Conservation (phyloP, 2,329 filamentous ascomycete genomes). For the Venturia aucupariae region DNA sequence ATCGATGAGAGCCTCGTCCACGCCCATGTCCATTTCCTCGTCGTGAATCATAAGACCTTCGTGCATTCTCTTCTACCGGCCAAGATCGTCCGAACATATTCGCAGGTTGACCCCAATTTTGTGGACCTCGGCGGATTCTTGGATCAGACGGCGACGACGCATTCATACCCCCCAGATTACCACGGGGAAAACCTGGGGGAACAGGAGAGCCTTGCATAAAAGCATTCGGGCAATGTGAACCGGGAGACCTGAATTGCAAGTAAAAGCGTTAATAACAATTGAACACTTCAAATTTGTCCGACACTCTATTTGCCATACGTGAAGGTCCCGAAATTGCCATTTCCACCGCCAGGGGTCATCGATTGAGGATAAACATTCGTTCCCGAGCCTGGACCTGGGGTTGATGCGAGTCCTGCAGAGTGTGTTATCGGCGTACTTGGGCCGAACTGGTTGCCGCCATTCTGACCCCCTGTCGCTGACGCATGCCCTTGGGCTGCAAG, state of each 20-base stretch:
- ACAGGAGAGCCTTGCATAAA: neutral
- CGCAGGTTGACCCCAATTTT: too few relatives aligned
- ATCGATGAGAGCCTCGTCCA: too few relatives aligned
- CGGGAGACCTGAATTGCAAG: neutral
- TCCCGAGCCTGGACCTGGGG: constrained; percentile 7
- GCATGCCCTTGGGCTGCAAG: constrained; percentile 14
- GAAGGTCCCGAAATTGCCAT: constrained; percentile 66
- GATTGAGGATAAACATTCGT: constrained; percentile 1
- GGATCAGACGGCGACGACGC: too few relatives aligned
- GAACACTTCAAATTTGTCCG: neutral
- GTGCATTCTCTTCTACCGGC: too few relatives aligned
- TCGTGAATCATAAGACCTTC: too few relatives aligned
- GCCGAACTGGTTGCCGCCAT: constrained; percentile 29
- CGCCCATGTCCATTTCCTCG: too few relatives aligned
- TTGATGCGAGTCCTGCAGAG: constrained; percentile 46
- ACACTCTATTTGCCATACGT: constrained; percentile 20
- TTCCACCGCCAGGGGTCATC: constrained; percentile 60
- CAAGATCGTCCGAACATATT: too few relatives aligned
- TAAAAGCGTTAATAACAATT: neutral
- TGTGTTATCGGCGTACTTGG: constrained; percentile 62
- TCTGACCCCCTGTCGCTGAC: constrained; percentile 17
- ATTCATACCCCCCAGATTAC: too few relatives aligned
- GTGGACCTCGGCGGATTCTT: too few relatives aligned
- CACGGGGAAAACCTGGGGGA: too few relatives aligned
- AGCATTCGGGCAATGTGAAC: neutral